Conservation (phyloP, 495 filamentous ascomycete species). For the Massariosphaeria phaeospora region DNA sequence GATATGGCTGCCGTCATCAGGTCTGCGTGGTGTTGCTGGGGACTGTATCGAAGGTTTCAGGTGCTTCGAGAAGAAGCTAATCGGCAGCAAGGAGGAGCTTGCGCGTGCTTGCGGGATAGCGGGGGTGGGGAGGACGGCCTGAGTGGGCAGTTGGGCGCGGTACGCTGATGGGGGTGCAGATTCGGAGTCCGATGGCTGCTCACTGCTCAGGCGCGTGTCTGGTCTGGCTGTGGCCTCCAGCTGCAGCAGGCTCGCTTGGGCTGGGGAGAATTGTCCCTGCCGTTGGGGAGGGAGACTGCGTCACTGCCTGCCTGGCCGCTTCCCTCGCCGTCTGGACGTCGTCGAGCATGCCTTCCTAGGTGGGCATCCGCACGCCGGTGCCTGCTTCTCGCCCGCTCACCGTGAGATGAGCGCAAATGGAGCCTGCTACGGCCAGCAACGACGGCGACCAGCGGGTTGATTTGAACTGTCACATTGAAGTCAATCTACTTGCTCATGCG, state of each 20-base stretch:
- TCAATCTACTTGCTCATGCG: background rate
- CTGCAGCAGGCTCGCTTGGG: background rate
- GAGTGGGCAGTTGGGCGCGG: constrained; percentile 8
- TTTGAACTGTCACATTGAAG: constrained; percentile 14
- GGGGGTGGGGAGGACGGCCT: background rate
- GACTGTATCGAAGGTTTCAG: constrained; percentile 21
- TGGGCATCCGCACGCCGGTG: no score
- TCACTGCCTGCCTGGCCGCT: no score
- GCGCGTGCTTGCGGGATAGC: constrained; percentile 8
- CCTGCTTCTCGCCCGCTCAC: no score
- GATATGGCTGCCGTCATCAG: constrained; percentile 6
- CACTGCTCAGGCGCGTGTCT: constrained; percentile 14
- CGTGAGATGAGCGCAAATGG: background rate
- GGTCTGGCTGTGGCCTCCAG: background rate
- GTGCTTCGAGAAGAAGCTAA: constrained; percentile 29
- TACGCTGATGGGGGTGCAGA: constrained; percentile 1
- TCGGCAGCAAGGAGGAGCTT: background rate
- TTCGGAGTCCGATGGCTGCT: constrained; percentile 27
- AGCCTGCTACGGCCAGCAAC: constrained; percentile 15
- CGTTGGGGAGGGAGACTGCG: constrained; percentile 1
- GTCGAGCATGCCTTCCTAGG: no score
- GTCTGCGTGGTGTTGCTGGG: background rate
- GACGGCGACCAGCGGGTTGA: background rate
- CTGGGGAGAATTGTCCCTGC: no score
- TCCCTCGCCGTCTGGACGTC: no score